Conservation (phyloP, 2,329 filamentous ascomycete species). For the Colletotrichum sp. region DNA sequence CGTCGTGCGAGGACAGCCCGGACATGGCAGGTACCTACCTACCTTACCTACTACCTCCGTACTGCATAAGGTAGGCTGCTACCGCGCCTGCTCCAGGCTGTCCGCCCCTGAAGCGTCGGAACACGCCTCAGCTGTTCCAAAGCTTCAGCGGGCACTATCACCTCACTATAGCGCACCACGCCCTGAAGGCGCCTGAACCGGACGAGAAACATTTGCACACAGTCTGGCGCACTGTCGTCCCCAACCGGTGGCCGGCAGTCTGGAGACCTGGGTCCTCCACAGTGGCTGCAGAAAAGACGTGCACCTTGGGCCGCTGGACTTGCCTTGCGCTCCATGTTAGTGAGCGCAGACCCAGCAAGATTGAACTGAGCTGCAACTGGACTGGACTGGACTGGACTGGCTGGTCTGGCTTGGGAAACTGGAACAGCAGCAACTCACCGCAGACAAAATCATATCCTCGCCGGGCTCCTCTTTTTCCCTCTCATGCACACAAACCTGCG, state of each 20-base stretch:
- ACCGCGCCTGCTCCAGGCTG: neutral
- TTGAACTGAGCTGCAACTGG: neutral
- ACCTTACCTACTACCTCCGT: neutral
- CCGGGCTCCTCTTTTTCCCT: constrained; percentile 47
- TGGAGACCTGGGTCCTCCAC: neutral
- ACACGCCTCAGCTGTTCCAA: neutral
- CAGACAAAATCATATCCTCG: constrained; percentile 47
- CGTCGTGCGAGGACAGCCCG: neutral
- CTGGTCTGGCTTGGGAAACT: neutral
- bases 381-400: neutral
- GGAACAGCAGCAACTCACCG: constrained; percentile 22
- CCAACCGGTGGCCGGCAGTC: constrained; percentile 2
- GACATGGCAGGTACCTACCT: neutral
- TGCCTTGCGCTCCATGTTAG: neutral
- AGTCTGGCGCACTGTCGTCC: constrained; percentile 11
- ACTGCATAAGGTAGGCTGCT: neutral
- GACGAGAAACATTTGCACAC: neutral
- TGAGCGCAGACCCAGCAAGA: neutral
- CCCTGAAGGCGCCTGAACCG: neutral
- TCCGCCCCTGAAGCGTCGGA: neutral
- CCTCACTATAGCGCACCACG: neutral
- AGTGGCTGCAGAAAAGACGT: neutral
- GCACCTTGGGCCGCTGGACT: neutral
- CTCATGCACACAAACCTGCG: constrained; percentile 45
- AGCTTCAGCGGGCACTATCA: neutral